Evolutionary conservation across 768 basidiomycete species (phyloP).

Genomic region (Phlebiopsis gigantea): DNA sequence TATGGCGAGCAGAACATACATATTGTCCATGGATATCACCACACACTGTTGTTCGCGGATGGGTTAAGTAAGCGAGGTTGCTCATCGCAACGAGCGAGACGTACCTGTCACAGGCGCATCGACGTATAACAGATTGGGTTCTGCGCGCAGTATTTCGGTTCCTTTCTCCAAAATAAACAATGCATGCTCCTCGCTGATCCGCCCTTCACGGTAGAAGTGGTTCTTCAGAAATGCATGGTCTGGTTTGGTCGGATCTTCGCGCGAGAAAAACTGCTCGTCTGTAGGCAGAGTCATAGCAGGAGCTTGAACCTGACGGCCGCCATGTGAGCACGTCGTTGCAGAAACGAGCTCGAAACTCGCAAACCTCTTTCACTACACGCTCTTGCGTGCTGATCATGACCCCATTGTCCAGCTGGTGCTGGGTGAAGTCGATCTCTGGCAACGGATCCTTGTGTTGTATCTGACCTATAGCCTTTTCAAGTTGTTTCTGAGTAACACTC

Average conservation of each 20-base stretch:
- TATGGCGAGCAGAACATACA: slow-evolving; percentile 43
- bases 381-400: slow-evolving; percentile 89
- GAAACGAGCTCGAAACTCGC: slow-evolving; percentile 22
- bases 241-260: slow-evolving; percentile 81
- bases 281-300: slow-evolving; percentile 93
- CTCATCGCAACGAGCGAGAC: slow-evolving; percentile 21
- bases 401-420: slow-evolving; percentile 91
- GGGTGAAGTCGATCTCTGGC: slow-evolving; percentile 82
- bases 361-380: slow-evolving; percentile 92
- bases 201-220: slow-evolving; percentile 96
- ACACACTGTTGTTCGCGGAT: slow-evolving; percentile 40
- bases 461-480: slow-evolving; percentile 64
- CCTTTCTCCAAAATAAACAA: slow-evolving; percentile 87
- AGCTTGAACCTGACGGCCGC: slow-evolving; percentile 79
- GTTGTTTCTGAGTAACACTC: slow-evolving; percentile 37
- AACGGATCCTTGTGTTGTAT: slow-evolving; percentile 45
- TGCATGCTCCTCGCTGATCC: slow-evolving; percentile 92
- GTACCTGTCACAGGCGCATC: slow-evolving; percentile 97
- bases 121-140: slow-evolving; percentile 88
- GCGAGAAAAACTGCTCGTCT: slow-evolving; percentile 88
- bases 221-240: slow-evolving; percentile 97
- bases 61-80: slow-evolving; percentile 12
- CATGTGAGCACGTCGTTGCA: background rate
- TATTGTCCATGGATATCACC: slow-evolving; percentile 99
- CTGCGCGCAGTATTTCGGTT: slow-evolving; percentile 75